Evolutionary conservation across 1,139 yeast genomes (phyloP), one percentile per base, ranked within the genome.

Genomic region (Hyphopichia buzzinii): DNA sequence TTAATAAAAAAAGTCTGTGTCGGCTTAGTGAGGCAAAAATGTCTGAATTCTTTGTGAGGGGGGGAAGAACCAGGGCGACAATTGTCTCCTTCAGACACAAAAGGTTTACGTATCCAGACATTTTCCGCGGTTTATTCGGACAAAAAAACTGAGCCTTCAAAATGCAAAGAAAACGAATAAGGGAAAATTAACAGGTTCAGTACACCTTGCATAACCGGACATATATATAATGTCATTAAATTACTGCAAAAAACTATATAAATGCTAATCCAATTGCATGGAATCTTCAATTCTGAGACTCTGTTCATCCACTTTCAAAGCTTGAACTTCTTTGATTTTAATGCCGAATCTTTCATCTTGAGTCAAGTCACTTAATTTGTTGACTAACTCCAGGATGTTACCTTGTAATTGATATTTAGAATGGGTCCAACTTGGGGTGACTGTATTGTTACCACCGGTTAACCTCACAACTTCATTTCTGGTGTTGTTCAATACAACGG

Each of bases 381-480:
- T 60, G 31, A 81, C 71, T 37, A 77, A 73, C 39, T 70, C 76
- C 21, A 70, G 64, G 38, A 70, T 62, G 8, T 62, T 58, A 34
- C 73, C 74, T 34, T 68, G 56, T 40, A 84, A 60, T 55, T 77
- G 77, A 61, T 64, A 79, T 35, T 76, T 67, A 22, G 96, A 87
- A 56, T 89, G 96, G 35, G 86, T 84, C 89, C 94, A 90, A 47
- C 89, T 80, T 46, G 96, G 89, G 38, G 77, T 74, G 39, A 79
- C 68, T 15, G 81, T 72, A 49, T 75, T 72, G 31, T 67, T 59
- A 34, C 95, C 95, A 32, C 96, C 97, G 27, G 94, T 79, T 46
- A 90, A 72, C 57, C 95, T 77, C 41, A 89, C 61, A 17, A 85
- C 67, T 55, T 85, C 92, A 33, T 50, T 49, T 29, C 41, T 47